Evolutionary conservation across 78 protist genomes (phyloP).

Genomic region (Dictyostelium intermedium): DNA sequence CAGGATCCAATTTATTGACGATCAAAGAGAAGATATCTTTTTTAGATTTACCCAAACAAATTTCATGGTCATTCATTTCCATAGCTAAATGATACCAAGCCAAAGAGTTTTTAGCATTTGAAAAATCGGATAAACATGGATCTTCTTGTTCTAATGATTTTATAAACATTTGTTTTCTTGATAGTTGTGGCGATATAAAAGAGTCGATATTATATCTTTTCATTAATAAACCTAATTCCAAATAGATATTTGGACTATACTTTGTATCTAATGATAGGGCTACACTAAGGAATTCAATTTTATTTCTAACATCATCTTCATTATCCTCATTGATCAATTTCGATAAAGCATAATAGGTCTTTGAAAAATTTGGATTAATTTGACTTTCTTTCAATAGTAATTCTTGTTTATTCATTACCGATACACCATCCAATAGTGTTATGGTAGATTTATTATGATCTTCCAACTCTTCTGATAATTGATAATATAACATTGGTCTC

Average conservation of each 20-base stretch:
- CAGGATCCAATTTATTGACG: neutral
- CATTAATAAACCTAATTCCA: neutral
- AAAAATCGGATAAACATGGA: neutral
- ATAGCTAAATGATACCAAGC: neutral
- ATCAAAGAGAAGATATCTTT: neutral
- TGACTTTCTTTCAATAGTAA: neutral
- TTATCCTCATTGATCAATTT: neutral
- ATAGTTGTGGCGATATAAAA: neutral
- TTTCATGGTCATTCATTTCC: neutral
- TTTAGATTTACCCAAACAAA: neutral
- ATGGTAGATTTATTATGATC: neutral
- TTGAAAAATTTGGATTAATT: neutral
- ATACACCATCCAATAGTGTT: neutral
- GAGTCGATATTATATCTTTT: neutral
- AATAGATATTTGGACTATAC: neutral
- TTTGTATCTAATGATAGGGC: neutral
- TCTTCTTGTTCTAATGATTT: neutral
- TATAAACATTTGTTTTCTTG: constrained; percentile 10
- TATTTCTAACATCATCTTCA: neutral
- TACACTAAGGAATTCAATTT: neutral
- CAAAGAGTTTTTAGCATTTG: neutral
- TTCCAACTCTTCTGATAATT: neutral
- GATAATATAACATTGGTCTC: neutral
- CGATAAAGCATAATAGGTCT: neutral
- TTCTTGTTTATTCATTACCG: neutral